Conservation (phyloP, 495 filamentous ascomycete species). For the Penicillium desertorum region DNA sequence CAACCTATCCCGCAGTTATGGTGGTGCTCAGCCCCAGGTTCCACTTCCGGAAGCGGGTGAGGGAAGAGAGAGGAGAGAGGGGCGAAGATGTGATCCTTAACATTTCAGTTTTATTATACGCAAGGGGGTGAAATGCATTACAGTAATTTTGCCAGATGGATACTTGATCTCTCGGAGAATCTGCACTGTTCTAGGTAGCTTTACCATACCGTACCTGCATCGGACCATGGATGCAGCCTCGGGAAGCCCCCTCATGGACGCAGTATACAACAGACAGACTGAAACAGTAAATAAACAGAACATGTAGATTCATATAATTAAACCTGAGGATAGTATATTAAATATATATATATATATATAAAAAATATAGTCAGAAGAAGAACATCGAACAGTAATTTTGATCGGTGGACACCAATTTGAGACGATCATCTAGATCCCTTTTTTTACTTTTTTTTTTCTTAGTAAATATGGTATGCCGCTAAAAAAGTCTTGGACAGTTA, state of each 20-base stretch:
- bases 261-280: background rate
- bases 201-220: constrained; percentile 4
- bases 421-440: constrained; percentile 7
- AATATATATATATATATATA: background rate
- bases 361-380: background rate
- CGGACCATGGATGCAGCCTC: constrained; percentile 23
- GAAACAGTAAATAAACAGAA: constrained; percentile 7
- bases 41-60: constrained; percentile 18
- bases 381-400: background rate
- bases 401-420: constrained; percentile 7
- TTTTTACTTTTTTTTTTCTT: constrained; percentile 23
- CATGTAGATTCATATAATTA: background rate
- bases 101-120: constrained; percentile 8
- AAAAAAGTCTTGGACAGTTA: background rate
- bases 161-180: background rate
- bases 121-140: constrained; percentile 2
- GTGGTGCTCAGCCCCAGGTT: constrained; percentile 32
- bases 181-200: background rate
- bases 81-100: constrained; percentile 2
- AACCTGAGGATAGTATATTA: background rate
- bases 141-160: background rate
- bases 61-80: background rate
- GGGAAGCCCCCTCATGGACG: constrained; percentile 21
- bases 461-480: constrained; percentile 17
- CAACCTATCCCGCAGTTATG: constrained; percentile 12